phyloP scores from a whole-genome alignment of 306 rosid genomes.

The Cucumis sativus region Cucumber_9930_V3 NC_026660.2:30110001-30110500 shows the following conservation, averaged over 20 bases:
- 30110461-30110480: background rate
- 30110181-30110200: background rate
- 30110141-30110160: background rate
- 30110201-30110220: background rate
- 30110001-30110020: background rate
- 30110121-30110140: background rate
- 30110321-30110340: background rate
- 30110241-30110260: background rate
- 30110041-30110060: background rate
- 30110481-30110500: background rate
- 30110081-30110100: background rate
- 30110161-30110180: background rate
- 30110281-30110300: background rate
- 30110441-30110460: background rate
- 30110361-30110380: background rate
- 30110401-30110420: background rate
- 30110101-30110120: background rate
- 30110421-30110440: background rate
- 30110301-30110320: background rate
- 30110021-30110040: background rate
- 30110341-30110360: background rate
- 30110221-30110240: background rate
- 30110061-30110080: background rate
- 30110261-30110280: background rate
- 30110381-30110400: conserved; percentile 6